Percentiles rank a stretch among this genome's conserved stretches.
Conservation (phyloP, 2,329 filamentous ascomycete species). For the Cladophialophora chaetospira region DNA sequence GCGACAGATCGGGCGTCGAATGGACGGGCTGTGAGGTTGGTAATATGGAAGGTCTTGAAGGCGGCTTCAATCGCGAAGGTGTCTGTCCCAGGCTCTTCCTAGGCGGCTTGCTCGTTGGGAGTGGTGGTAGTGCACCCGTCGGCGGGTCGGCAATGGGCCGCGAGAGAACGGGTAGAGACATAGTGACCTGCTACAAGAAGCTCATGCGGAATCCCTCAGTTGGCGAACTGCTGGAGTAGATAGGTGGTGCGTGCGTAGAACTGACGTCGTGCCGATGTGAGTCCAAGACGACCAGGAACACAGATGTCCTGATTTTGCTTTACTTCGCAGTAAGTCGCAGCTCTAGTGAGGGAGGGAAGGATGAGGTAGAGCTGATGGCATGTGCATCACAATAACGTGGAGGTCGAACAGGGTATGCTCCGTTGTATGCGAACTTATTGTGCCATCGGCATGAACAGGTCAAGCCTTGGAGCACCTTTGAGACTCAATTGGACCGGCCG, state of each 20-base stretch:
- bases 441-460: constrained; percentile 15
- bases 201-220: constrained; percentile 7
- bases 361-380: constrained; percentile 8
- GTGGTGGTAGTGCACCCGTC: constrained; percentile 69
- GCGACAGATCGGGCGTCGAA: constrained; percentile 57
- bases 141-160: constrained; percentile 66
- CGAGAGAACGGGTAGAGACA: constrained; percentile 43
- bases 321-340: constrained; percentile 8
- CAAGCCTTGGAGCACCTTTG: constrained; percentile 18
- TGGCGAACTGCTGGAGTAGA: background rate
- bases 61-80: constrained; percentile 39
- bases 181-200: constrained; percentile 11
- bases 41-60: constrained; percentile 52
- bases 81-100: constrained; percentile 62
- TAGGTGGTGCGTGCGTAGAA: background rate
- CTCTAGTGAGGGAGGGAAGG: constrained; percentile 5
- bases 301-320: constrained; percentile 2
- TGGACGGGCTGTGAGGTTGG: constrained; percentile 53
- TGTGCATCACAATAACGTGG: constrained; percentile 13
- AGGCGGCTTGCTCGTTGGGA: constrained; percentile 69
- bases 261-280: background rate
- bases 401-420: constrained; percentile 17
- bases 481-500: constrained; percentile 20
- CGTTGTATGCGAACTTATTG: constrained; percentile 21
- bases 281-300: background rate